Conservation (phyloP, 1,284 basidiomycete genomes). For the Pyrrhoderma noxium region DNA sequence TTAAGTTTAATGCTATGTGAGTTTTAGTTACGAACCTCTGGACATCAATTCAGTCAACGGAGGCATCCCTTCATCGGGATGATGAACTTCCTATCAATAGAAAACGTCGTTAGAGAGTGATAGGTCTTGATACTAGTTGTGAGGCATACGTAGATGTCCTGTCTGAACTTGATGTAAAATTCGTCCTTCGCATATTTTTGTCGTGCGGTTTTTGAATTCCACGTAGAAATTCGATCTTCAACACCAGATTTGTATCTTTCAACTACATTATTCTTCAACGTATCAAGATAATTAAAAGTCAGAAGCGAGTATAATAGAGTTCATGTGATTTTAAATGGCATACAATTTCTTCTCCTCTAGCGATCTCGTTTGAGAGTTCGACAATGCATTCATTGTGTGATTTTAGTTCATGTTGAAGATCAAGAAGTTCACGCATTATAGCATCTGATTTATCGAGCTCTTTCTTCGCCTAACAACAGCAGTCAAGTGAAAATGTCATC, state of each 20-base stretch:
- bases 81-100: conserved; percentile 50
- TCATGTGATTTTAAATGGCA: conserved; percentile 9
- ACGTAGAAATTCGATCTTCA: conserved; percentile 36
- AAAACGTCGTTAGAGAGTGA: conserved; percentile 8
- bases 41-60: conserved; percentile 68
- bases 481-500: background rate
- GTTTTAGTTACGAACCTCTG: conserved; percentile 38
- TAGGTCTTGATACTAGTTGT: background rate
- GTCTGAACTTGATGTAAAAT: conserved; percentile 57
- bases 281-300: background rate
- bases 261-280: conserved; percentile 41
- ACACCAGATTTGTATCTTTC: conserved; percentile 41
- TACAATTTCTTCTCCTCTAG: conserved; percentile 53
- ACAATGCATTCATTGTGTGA: conserved; percentile 48
- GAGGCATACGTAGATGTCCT: conserved; percentile 58
- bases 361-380: conserved; percentile 48
- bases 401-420: conserved; percentile 53
- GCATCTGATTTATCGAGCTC: conserved; percentile 39
- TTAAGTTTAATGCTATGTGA: conserved; percentile 4
- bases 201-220: conserved; percentile 53
- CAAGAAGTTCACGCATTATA: conserved; percentile 60
- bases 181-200: conserved; percentile 67
- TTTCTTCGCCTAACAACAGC: conserved; percentile 8
- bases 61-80: conserved; percentile 64
- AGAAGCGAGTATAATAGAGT: conserved; percentile 3